Evolutionary conservation across 768 basidiomycete species (phyloP).

Genomic region (Tulasnella sp.): DNA sequence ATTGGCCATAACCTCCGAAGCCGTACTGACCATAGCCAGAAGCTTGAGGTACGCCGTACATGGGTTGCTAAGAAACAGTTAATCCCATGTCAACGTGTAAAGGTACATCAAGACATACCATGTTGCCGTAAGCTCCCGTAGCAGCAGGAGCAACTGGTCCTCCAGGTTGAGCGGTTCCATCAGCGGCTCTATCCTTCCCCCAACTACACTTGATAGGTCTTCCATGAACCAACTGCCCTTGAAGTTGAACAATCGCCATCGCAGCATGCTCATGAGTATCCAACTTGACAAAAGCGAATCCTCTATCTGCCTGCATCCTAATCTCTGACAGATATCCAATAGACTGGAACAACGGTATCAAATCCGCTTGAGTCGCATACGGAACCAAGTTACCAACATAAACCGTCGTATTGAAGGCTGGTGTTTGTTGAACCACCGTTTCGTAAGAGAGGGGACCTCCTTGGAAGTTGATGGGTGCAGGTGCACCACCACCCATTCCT

Average conservation of each 20-base stretch:
- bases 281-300: slow-evolving; percentile 97
- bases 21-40: slow-evolving; percentile 60
- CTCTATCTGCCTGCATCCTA: slow-evolving; percentile 97
- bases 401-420: slow-evolving; percentile 87
- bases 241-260: slow-evolving; percentile 92
- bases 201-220: slow-evolving; percentile 96
- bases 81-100: slow-evolving; percentile 9
- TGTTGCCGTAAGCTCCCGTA: slow-evolving; percentile 56
- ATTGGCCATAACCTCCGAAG: slow-evolving; percentile 50
- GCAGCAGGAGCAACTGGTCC: slow-evolving; percentile 41
- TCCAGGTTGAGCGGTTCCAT: slow-evolving; percentile 38
- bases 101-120: slow-evolving; percentile 39
- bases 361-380: slow-evolving; percentile 92
- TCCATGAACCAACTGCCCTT: slow-evolving; percentile 95
- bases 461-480: slow-evolving; percentile 83
- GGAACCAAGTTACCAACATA: slow-evolving; percentile 98
- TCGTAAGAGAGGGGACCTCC: slow-evolving; percentile 86
- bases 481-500: slow-evolving; percentile 38
- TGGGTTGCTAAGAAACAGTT: slow-evolving; percentile 38
- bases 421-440: slow-evolving; percentile 83
- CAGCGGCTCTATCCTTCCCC: slow-evolving; percentile 90
- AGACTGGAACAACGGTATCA: slow-evolving; percentile 95
- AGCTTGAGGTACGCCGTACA: slow-evolving; percentile 84
- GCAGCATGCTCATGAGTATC: slow-evolving; percentile 98
- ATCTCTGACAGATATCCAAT: slow-evolving; percentile 98